Base-by-base conservation (phyloP, 2,329 filamentous ascomycete species). In the Botrytis pseudocinerea region DNA sequence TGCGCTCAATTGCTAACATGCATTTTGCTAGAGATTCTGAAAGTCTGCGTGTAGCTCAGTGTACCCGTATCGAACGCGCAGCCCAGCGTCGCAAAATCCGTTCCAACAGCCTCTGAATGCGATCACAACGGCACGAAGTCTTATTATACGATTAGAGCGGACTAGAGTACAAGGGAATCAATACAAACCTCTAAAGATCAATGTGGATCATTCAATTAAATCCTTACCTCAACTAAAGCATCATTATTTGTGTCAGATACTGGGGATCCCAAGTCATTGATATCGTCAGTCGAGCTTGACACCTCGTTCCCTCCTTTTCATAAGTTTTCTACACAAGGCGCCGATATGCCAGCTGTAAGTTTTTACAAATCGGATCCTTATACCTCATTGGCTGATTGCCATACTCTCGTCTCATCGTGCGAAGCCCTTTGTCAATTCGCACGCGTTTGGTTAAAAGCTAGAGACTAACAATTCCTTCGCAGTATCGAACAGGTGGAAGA, bases 401-500 rank as follows among this genome's bases (percentile, higher is more conserved):
- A 69, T 54, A 22, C 25, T 69, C 22, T 57, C 35, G 44, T 38
- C 60, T 70, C 69, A 28, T 63, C 25, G 22, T 51, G 57, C 18
- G 42, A 70, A 40, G 42, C 42, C 40, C 16, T 16, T 18, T 38
- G 25, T 38, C 59, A 40, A 48, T 48, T 14, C 14, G 28, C 32
- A 44, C 48, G 35, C 42, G 35, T 64, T 48, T 70, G 22, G 9
- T 48, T 63, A 38, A 12, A 57, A 16, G 42, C 64, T 66, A 38
- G 18, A 44, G 22, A 42, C 71, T 71, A 57, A 71, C 48, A 60
- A 54, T 71, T 57, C 38, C n/a, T 42, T n/a, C 28, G 69, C 69
- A 80, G 77, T 80, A 80, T 61, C 74, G 80, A 76, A 77, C 75
- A 44, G 74, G 66, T 54, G 72, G 72, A 61, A 74, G 80, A 63